Conservation (phyloP, 1,284 basidiomycete genomes). For the Heterobasidion annosum region DNA sequence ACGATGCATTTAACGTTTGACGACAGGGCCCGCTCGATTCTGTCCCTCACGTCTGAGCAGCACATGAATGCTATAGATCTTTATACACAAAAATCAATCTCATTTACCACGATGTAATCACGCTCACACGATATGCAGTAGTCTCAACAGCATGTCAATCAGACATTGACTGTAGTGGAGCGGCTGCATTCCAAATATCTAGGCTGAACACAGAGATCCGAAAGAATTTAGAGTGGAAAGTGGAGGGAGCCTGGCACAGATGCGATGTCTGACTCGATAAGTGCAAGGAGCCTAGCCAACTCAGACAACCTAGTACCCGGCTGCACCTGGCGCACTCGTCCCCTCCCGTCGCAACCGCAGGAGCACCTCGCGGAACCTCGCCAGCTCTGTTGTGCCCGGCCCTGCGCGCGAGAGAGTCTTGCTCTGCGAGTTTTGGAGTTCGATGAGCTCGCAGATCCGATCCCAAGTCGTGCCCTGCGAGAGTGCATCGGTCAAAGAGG, state of each 20-base stretch:
- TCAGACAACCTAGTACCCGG: slow-evolving; percentile 58
- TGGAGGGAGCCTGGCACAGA: not conserved
- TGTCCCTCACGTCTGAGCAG: no score
- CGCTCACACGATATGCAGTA: no score
- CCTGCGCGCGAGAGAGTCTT: slow-evolving; percentile 90
- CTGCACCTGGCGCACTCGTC: slow-evolving; percentile 84
- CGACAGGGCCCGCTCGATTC: no score
- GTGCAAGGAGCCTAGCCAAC: not conserved
- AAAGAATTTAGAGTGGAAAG: no score
- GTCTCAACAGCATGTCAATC: no score
- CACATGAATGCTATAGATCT: no score
- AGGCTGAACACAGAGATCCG: no score
- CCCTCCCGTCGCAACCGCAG: slow-evolving; percentile 84
- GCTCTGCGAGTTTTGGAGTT: slow-evolving; percentile 92
- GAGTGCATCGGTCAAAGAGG: slow-evolving; percentile 67
- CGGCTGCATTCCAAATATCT: no score
- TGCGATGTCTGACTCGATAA: not conserved
- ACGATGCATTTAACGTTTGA: no score
- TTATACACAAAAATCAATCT: no score
- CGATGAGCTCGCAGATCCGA: slow-evolving; percentile 81
- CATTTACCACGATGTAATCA: no score
- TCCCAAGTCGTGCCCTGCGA: slow-evolving; percentile 95
- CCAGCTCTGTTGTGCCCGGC: slow-evolving; percentile 83
- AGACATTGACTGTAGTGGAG: no score
- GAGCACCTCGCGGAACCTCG: slow-evolving; percentile 87